Evolutionary conservation across 768 basidiomycete genomes (phyloP), one percentile per base, ranked within the genome.

Genomic region (Mycena indigotica): DNA sequence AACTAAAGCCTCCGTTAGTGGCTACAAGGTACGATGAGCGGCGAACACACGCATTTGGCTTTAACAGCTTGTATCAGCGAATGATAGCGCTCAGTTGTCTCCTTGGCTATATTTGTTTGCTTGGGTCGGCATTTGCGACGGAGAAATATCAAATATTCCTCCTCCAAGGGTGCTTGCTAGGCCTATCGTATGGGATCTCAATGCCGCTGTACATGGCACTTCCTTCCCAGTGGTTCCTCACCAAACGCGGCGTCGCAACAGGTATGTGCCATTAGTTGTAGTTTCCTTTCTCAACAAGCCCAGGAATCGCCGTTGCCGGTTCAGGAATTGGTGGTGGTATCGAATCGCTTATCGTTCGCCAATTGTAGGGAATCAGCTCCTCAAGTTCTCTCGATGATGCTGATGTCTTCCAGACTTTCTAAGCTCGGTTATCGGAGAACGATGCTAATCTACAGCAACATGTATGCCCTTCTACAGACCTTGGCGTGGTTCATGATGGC

Each of bases 161-260:
- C 23, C 68, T 69, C 32, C 70, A 71, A 58, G 71, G 70, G 12
- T 49, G 61, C 49, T 56, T 61, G 17, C 61, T 59, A 0, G 60
- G 61, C 16, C 26, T 65, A 29, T 65, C 61, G 24, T 41, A 59
- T 17, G 63, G 60, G 5, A 58, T 65, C 15, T 50, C 55, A 15
- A 73, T 71, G 72, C 70, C 56, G 21, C 65, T 63, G 24, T 73
- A 69, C 63, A 70, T 64, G 51, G 66, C 73, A 2, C 68, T 75
- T 15, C 71, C 72, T 21, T 62, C 72, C 0, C 75, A 73, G 29
- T 74, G 72, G 66, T 73, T 75, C 57, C 67, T 65, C 38, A 66
- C 65, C 53, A 65, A 58, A 25, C 69, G 69, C 4, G 73, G 72
- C 8, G 60, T 73, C 4, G 69, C 75, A 13, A 74, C 72, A 17